phyloP scores from a whole-genome alignment of 352 stramenopile genomes.

The Globisporangium mamillatum region DNA sequence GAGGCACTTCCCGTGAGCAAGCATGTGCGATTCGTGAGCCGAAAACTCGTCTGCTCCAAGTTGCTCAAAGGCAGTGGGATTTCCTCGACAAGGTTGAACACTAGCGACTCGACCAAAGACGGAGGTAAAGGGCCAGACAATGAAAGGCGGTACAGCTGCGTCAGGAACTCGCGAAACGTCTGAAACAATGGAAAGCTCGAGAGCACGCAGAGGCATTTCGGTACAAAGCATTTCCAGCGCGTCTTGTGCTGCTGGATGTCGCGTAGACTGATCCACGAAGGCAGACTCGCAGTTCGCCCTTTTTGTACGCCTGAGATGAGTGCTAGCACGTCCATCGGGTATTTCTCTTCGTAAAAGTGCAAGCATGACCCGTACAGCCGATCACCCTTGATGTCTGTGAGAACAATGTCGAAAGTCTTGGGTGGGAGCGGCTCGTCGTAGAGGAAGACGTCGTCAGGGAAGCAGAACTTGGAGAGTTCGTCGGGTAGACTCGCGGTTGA shows the following conservation, averaged over 20 bases:
- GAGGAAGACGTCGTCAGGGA: slow-evolving; percentile 57
- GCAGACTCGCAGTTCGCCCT: slow-evolving; percentile 41
- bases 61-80: slow-evolving; percentile 35
- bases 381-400: slow-evolving; percentile 65
- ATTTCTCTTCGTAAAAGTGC: slow-evolving; percentile 61
- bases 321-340: slow-evolving; percentile 57
- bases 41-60: slow-evolving; percentile 34
- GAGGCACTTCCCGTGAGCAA: slow-evolving; percentile 31
- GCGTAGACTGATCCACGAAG: slow-evolving; percentile 65
- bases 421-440: slow-evolving; percentile 34
- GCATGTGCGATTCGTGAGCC: slow-evolving; percentile 32
- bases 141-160: slow-evolving; percentile 49
- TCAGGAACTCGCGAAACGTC: slow-evolving; percentile 44
- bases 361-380: slow-evolving; percentile 58
- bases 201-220: slow-evolving; percentile 64
- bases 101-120: slow-evolving; percentile 38
- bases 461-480: slow-evolving; percentile 74
- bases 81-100: slow-evolving; percentile 54
- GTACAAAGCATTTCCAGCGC: slow-evolving; percentile 52
- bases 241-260: slow-evolving; percentile 63
- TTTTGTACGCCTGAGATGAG: slow-evolving; percentile 49
- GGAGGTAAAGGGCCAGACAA: slow-evolving; percentile 19
- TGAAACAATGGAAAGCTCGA: slow-evolving; percentile 56
- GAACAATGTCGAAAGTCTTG: slow-evolving; percentile 62
- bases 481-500: slow-evolving; percentile 45